Evolutionary conservation across 179 eudicot species (phyloP), one percentile per base, ranked within the genome.

Genomic region (Corrigiola litoralis): DNA sequence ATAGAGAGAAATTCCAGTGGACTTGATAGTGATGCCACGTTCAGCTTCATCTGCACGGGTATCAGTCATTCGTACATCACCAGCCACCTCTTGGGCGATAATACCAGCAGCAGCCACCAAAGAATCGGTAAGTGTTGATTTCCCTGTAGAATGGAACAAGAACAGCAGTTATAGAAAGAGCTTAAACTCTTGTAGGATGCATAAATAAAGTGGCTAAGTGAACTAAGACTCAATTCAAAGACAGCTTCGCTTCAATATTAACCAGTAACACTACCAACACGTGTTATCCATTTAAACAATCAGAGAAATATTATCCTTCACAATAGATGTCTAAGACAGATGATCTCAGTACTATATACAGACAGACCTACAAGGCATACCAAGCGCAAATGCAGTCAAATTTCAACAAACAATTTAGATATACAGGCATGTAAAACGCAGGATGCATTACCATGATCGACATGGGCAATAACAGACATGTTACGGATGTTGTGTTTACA

Each of bases 71-170:
- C 72, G 58, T 16, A 69, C 72, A 69, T 69, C 67, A 29, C 72
- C 67, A 31, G 60, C 72, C n/a, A 61, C 67, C 21, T 69, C 72
- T 32, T 69, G 72, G 34, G 67, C 72, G 11, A 69, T 69, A 40
- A 69, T 69, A 60, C 72, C 72, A 50, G 66, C 66, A 60, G 72
- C 72, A 50, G 72, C 72, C 44, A 69, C 72, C 72, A 69, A 61
- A 28, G 67, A 69, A 38, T 69, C 67, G 1, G 72, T 69, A 6
- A 69, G 52, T 0, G 72, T 69, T 20, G 72, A 69, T 69, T 69
- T 69, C 14, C 72, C 72, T 69, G 21, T 3, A 40, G 7, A 47
- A 17, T 17, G 6, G 47, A 46, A 17, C 5, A 32, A 3, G 1
- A 47, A 18, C 8, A 42, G 4, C 1, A 31, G 21, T n/a, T 32